A percentile compares a stretch with the other conserved stretches of the same genome.
phyloP scores from a whole-genome alignment of 352 stramenopile species.

The Phytophthora colocasiae region DNA sequence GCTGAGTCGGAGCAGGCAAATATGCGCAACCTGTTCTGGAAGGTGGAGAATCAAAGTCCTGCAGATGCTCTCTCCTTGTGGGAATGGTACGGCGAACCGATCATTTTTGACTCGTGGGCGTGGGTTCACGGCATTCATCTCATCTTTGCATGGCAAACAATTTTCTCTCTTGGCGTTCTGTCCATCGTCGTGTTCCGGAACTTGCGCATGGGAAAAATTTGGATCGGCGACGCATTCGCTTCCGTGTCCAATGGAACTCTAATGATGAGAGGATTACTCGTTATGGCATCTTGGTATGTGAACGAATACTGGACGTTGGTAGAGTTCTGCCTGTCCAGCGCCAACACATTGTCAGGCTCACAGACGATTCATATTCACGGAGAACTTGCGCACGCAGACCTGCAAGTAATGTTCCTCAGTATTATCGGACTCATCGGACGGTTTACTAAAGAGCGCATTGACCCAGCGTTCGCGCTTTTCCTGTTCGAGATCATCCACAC shows the following conservation, averaged over 20 bases:
- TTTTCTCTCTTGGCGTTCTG: conserved; percentile 39
- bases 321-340: conserved; percentile 30
- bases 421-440: conserved; percentile 33
- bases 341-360: conserved; percentile 18
- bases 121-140: conserved; percentile 52
- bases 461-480: conserved; percentile 40
- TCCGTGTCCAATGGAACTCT: conserved; percentile 41
- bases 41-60: conserved; percentile 30
- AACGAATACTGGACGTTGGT: conserved; percentile 45
- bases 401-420: conserved; percentile 47
- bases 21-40: conserved; percentile 37
- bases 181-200: conserved; percentile 46
- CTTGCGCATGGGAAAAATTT: conserved; percentile 40
- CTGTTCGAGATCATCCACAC: conserved; percentile 37
- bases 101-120: conserved; percentile 55
- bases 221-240: conserved; percentile 52
- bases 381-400: conserved; percentile 37
- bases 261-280: conserved; percentile 33
- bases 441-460: conserved; percentile 35
- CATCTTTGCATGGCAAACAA: conserved; percentile 34
- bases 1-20: conserved; percentile 47
- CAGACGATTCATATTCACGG: conserved; percentile 29
- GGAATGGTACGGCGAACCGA: conserved; percentile 36
- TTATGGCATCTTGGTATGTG: conserved; percentile 40
- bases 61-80: conserved; percentile 25